Percentiles rank a stretch among this genome's conserved stretches.
Evolutionary conservation across 1,284 basidiomycete species (phyloP).

Genomic region (Stereum hirsutum): DNA sequence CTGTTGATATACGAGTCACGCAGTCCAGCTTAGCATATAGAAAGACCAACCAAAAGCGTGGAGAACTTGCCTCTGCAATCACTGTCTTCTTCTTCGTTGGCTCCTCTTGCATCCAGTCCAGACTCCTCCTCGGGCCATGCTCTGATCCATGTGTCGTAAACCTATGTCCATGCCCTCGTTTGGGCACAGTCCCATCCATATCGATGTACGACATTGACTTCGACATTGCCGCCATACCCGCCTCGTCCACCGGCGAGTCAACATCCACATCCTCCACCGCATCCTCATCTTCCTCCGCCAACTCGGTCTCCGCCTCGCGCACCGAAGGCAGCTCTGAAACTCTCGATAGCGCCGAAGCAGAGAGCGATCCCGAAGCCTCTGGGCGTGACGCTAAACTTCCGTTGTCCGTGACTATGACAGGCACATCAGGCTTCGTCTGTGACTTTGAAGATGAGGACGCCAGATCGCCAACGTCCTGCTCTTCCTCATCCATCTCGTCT

Average conservation of each 20-base stretch:
- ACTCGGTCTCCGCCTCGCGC: slow-evolving; percentile 37
- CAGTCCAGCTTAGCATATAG: slow-evolving; percentile 1
- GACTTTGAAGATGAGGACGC: slow-evolving; percentile 15
- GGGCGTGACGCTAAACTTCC: neutral
- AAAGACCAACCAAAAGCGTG: neutral
- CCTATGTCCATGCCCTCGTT: slow-evolving; percentile 26
- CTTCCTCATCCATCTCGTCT: slow-evolving; percentile 36
- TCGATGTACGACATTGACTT: slow-evolving; percentile 66
- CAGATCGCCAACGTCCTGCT: slow-evolving; percentile 39
- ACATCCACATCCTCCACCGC: too few relatives aligned
- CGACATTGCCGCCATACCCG: slow-evolving; percentile 63
- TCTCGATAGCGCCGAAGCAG: slow-evolving; percentile 11
- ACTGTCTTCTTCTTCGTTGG: slow-evolving; percentile 45
- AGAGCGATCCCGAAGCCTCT: too few relatives aligned
- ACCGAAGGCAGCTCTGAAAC: slow-evolving; percentile 35
- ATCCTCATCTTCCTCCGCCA: too few relatives aligned
- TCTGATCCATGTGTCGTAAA: slow-evolving; percentile 31
- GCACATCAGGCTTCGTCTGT: slow-evolving; percentile 14
- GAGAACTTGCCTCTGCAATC: slow-evolving; percentile 54
- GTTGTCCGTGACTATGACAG: neutral
- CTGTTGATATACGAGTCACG: too few relatives aligned
- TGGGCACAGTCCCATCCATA: slow-evolving; percentile 25
- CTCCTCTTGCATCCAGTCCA: slow-evolving; percentile 59
- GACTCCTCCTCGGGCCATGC: slow-evolving; percentile 27
- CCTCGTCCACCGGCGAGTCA: slow-evolving; percentile 25